Percentiles rank a stretch among this genome's conserved stretches.
These are phyloP conservation scores for Articulospora tetracladia DNA, from an alignment of 495 filamentous ascomycete species.

Conservation along the genomic window DNA sequence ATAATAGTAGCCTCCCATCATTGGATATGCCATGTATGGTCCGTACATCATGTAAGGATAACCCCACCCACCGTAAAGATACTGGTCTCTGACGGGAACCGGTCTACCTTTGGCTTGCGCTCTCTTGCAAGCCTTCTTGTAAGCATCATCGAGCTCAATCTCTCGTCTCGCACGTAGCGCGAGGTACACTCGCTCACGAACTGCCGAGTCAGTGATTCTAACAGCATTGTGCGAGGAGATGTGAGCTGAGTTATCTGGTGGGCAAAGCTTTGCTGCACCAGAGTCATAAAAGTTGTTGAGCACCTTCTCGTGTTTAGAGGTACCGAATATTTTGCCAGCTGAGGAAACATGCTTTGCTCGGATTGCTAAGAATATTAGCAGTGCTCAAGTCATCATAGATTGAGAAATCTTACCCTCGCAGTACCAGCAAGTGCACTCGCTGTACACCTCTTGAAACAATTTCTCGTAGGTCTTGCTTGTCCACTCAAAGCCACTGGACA, in stretches of 20 bases:
- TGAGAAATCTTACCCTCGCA: conserved; percentile 53
- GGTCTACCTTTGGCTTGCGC: conserved; percentile 55
- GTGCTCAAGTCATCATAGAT: background rate
- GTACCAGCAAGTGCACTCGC: conserved; percentile 87
- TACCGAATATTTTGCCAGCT: conserved; percentile 33
- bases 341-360: conserved; percentile 56
- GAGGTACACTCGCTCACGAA: conserved; percentile 21
- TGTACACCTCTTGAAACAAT: conserved; percentile 61
- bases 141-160: conserved; percentile 51
- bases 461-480: conserved; percentile 68
- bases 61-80: conserved; percentile 48
- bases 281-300: conserved; percentile 50
- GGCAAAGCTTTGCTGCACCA: conserved; percentile 48
- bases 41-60: conserved; percentile 42
- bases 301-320: conserved; percentile 46
- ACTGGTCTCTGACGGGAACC: conserved; percentile 45
- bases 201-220: conserved; percentile 16
- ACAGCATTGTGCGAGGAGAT: conserved; percentile 69
- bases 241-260: conserved; percentile 59
- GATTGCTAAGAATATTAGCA: conserved; percentile 39
- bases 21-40: conserved; percentile 28
- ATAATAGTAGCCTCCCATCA: conserved; percentile 45
- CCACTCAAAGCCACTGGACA: conserved; percentile 67
- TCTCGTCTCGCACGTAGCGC: conserved; percentile 22
- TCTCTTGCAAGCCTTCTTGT: conserved; percentile 57